phyloP scores from a whole-genome alignment of 108 stramenopile species.

The Cyclostephanos invisitatus region DNA sequence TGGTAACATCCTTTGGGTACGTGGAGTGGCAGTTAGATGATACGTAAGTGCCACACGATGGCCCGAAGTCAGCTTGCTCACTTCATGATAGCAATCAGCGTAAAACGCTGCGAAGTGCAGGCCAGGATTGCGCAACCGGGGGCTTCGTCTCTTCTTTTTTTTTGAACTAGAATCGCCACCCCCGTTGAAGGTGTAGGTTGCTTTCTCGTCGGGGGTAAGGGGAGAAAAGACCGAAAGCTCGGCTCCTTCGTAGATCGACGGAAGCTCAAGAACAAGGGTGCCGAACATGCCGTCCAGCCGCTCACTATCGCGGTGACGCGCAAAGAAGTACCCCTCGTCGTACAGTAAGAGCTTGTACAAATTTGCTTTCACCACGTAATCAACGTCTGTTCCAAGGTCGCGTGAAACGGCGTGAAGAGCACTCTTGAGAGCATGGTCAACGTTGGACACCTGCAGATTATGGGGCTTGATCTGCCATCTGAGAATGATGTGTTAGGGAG shows the following conservation, averaged over 20 bases:
- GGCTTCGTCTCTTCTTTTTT: slow-evolving; percentile 12
- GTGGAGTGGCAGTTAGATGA: slow-evolving; percentile 24
- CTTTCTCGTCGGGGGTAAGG: slow-evolving; percentile 25
- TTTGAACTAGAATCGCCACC: background rate
- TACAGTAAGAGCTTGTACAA: slow-evolving; percentile 52
- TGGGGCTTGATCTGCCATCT: slow-evolving; percentile 27
- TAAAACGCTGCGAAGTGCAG: slow-evolving; percentile 32
- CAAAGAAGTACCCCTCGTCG: slow-evolving; percentile 48
- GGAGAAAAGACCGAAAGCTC: slow-evolving; percentile 25
- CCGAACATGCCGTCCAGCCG: slow-evolving; percentile 51
- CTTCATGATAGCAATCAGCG: slow-evolving; percentile 32
- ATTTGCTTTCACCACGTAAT: slow-evolving; percentile 30
- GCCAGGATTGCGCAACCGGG: slow-evolving; percentile 1
- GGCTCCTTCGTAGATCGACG: slow-evolving; percentile 25
- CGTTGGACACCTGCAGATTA: slow-evolving; percentile 18
- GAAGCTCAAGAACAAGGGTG: slow-evolving; percentile 45
- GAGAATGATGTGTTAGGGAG: background rate
- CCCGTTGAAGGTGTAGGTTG: slow-evolving; percentile 18
- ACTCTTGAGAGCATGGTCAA: slow-evolving; percentile 12
- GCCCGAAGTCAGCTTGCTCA: slow-evolving; percentile 24
- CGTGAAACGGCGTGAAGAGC: slow-evolving; percentile 24
- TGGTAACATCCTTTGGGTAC: background rate
- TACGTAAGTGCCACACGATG: slow-evolving; percentile 13
- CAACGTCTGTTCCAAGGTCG: slow-evolving; percentile 18
- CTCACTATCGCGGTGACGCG: slow-evolving; percentile 47